Evolutionary conservation across 1,139 yeast genomes (phyloP).

Genomic region (Protomyces macrosporus): DNA sequence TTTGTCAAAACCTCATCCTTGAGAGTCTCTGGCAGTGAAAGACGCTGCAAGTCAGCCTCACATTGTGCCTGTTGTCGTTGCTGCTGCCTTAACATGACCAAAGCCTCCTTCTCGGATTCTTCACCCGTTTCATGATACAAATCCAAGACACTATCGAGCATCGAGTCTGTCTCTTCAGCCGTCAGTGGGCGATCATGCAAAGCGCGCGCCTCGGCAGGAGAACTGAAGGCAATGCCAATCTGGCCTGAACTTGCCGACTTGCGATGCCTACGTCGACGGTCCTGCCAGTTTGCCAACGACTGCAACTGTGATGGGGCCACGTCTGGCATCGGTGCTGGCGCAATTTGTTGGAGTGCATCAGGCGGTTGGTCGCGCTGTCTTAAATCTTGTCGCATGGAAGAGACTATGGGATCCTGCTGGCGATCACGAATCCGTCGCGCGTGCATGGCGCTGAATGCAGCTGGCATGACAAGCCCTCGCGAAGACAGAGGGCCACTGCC

Average conservation of each 20-base stretch:
- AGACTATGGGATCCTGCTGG: not conserved
- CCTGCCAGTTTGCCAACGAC: not conserved
- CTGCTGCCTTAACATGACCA: not conserved
- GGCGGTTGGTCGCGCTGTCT: not conserved
- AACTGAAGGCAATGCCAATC: constrained; percentile 12
- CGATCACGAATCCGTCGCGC: not conserved
- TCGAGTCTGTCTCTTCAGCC: constrained; percentile 2
- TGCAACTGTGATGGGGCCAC: no score
- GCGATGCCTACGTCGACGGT: not conserved
- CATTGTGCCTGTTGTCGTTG: not conserved
- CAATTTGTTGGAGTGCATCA: not conserved
- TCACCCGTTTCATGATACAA: constrained; percentile 9
- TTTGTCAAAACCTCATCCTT: not conserved
- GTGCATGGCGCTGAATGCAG: not conserved
- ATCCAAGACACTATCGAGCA: constrained; percentile 9
- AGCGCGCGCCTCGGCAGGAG: constrained; percentile 9
- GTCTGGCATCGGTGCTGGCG: not conserved
- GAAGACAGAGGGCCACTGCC: not conserved
- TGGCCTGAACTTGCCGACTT: not conserved
- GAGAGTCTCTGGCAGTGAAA: not conserved
- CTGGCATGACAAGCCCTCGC: not conserved
- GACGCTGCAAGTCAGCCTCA: not conserved
- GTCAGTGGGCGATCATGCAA: constrained; percentile 3
- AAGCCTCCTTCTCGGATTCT: no score
- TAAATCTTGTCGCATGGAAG: no score